Evolutionary conservation across 1,139 yeast genomes (phyloP).

Genomic region (Diutina neorugosa): DNA sequence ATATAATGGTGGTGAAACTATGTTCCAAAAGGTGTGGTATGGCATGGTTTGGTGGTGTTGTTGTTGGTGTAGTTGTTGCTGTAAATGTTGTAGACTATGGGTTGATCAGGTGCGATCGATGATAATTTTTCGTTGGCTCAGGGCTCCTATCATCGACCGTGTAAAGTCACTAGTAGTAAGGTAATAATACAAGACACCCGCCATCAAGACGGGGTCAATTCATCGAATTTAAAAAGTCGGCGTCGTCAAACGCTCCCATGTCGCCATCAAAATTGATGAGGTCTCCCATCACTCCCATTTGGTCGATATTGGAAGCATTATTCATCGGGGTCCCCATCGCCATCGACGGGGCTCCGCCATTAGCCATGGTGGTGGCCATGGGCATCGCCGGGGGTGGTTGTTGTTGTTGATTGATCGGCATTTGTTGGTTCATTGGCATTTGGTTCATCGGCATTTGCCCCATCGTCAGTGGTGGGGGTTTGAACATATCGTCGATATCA

Average conservation of each 20-base stretch:
- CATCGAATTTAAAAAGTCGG: neutral
- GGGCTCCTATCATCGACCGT: neutral
- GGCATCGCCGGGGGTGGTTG: neutral
- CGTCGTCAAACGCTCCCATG: slow-evolving; percentile 1
- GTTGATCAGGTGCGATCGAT: too few relatives aligned
- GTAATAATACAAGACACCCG: neutral
- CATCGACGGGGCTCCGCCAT: neutral
- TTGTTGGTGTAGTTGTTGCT: too few relatives aligned
- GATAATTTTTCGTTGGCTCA: too few relatives aligned
- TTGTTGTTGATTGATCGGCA: neutral
- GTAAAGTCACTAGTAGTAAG: neutral
- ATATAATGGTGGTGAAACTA: too few relatives aligned
- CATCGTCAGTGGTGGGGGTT: neutral
- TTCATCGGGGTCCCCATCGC: neutral
- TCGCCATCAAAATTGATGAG: slow-evolving; percentile 3
- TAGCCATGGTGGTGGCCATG: neutral
- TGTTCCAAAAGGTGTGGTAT: too few relatives aligned
- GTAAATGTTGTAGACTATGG: too few relatives aligned
- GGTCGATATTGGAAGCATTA: neutral
- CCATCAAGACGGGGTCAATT: neutral
- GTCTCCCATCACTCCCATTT: slow-evolving; percentile 2
- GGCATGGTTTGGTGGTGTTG: too few relatives aligned
- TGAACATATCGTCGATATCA: neutral
- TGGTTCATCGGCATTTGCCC: neutral
- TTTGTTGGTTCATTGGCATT: neutral